A percentile compares a stretch with the other conserved stretches of the same genome.
phyloP scores from a whole-genome alignment of 2,329 filamentous ascomycete species.

The Cercospora nicotianae region DNA sequence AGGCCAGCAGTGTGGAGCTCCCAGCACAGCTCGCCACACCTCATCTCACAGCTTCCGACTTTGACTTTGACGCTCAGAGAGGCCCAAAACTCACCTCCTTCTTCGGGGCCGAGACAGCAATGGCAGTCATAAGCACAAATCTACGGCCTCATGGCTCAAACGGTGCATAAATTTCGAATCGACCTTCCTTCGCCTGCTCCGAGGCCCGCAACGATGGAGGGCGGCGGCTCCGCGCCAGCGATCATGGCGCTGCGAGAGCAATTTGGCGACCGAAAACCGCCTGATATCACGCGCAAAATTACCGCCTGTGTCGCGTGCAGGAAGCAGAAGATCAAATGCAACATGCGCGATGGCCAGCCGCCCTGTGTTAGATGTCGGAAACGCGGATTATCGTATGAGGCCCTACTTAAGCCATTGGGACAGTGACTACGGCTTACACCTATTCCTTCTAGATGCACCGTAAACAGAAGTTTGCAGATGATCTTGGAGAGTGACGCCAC shows the following conservation, averaged over 20 bases:
- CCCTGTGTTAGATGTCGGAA: conserved; percentile 44
- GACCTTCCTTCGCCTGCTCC: neutral
- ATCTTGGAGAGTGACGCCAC: conserved; percentile 44
- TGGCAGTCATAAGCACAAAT: neutral
- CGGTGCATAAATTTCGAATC: neutral
- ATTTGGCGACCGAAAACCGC: conserved; percentile 29
- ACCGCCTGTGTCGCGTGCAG: conserved; percentile 45
- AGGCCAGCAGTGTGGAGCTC: neutral
- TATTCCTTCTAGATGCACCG: conserved; percentile 34
- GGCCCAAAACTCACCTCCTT: neutral
- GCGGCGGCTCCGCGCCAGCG: conserved; percentile 22
- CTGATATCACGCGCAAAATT: conserved; percentile 36
- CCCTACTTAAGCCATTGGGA: too few species aligned
- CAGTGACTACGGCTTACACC: conserved; percentile 15
- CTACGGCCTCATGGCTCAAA: neutral
- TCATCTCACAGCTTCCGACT: conserved; percentile 2
- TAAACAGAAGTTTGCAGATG: conserved; percentile 47
- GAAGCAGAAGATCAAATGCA: conserved; percentile 48
- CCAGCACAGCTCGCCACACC: conserved; percentile 3
- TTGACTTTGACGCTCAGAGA: neutral
- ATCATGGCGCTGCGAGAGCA: conserved; percentile 26
- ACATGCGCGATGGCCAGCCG: conserved; percentile 42
- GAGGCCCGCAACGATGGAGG: conserved; percentile 7
- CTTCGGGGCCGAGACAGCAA: conserved; percentile 7
- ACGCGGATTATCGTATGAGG: conserved; percentile 42